These are phyloP conservation scores for Zalaria sp. DNA, from an alignment of 2,329 filamentous ascomycete genomes.

Conservation along the genomic window DNA sequence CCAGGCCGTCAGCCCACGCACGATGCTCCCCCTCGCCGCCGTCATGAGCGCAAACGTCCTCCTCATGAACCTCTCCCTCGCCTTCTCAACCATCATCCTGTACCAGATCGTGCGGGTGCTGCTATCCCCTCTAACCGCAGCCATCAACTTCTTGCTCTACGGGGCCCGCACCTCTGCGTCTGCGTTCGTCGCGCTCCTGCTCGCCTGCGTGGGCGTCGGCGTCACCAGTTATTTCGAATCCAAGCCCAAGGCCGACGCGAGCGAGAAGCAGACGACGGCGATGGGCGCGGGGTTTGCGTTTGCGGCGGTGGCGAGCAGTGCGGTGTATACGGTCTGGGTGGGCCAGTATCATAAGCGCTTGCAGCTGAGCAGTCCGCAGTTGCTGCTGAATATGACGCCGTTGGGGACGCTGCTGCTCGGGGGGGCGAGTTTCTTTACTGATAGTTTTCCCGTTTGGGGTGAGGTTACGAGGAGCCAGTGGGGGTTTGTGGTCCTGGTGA, in stretches of 20 bases:
- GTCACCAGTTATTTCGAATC: constrained; percentile 57
- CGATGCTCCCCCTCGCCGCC: constrained; percentile 49
- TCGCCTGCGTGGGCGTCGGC: constrained; percentile 49
- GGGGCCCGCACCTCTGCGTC: constrained; percentile 38
- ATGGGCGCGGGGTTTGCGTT: constrained; percentile 53
- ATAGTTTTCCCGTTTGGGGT: constrained; percentile 45
- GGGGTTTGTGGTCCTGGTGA: constrained; percentile 42
- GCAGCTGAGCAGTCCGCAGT: constrained; percentile 53
- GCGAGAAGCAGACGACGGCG: constrained; percentile 37
- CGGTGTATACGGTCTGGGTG: constrained; percentile 57
- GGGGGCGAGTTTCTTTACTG: constrained; percentile 52
- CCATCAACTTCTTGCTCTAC: constrained; percentile 52
- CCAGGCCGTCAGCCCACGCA: constrained; percentile 38
- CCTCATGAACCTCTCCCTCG: constrained; percentile 52
- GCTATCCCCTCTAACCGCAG: constrained; percentile 49
- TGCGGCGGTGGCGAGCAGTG: constrained; percentile 48
- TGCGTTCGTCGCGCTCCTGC: constrained; percentile 41
- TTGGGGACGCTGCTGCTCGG: constrained; percentile 48
- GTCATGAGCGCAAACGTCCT: constrained; percentile 59
- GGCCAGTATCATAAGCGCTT: constrained; percentile 50
- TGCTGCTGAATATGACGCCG: constrained; percentile 55
- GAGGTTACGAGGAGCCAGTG: constrained; percentile 27
- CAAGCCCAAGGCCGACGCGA: constrained; percentile 24
- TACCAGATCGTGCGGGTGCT: constrained; percentile 57
- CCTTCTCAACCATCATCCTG: constrained; percentile 54